These are phyloP conservation scores for Camellia granthamiana DNA, from an alignment of 148 eudicot genomes.

Conservation along the genomic window DNA sequence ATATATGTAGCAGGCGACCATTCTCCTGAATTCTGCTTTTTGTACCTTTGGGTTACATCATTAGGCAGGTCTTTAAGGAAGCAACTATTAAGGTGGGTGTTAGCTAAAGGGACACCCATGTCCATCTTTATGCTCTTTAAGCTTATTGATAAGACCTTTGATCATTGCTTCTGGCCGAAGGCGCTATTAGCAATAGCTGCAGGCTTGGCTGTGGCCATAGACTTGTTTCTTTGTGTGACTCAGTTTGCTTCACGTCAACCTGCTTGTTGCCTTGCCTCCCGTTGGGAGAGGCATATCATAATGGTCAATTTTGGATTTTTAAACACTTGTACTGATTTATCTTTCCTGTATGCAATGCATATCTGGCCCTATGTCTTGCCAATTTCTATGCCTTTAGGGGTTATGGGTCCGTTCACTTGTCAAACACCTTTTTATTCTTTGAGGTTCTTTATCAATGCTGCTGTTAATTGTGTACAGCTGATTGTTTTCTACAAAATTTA, in stretches of 20 bases:
- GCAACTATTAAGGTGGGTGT: not conserved
- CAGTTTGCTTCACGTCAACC: not conserved
- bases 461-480: too few relatives aligned
- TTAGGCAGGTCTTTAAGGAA: not conserved
- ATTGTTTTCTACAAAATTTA: too few relatives aligned
- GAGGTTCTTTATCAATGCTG: not conserved
- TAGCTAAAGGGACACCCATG: not conserved
- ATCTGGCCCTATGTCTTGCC: too few relatives aligned
- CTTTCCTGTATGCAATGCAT: not conserved
- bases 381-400: too few relatives aligned
- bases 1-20: not conserved
- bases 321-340: not conserved
- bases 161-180: not conserved
- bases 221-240: not conserved
- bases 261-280: not conserved
- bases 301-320: not conserved
- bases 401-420: not conserved
- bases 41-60: not conserved
- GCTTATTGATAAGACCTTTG: not conserved
- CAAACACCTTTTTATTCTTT: not conserved
- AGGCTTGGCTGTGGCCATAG: not conserved
- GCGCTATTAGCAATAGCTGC: not conserved
- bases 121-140: not conserved
- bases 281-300: not conserved
- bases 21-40: not conserved